Conservation (phyloP, 805 yeast species). For the Metschnikowia cubensis region DNA sequence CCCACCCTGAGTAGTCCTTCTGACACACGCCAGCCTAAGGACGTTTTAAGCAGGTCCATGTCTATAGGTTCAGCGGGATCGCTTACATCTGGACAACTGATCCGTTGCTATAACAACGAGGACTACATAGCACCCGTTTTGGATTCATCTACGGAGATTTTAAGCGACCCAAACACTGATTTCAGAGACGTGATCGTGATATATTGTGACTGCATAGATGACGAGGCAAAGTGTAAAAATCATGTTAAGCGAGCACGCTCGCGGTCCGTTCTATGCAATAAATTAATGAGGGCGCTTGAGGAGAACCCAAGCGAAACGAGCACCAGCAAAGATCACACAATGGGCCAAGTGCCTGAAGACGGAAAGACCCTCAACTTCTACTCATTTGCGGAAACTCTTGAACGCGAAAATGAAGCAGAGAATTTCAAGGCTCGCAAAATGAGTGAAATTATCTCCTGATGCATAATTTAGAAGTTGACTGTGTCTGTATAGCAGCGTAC, state of each 20-base stretch:
- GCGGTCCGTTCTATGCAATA: slow-evolving; percentile 6
- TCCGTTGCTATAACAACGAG: slow-evolving; percentile 24
- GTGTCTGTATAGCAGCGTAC: too few relatives aligned
- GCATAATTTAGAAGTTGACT: not conserved
- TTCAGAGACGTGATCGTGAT: slow-evolving; percentile 23
- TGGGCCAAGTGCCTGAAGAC: not conserved
- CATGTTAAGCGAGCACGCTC: slow-evolving; percentile 3
- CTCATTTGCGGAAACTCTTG: slow-evolving; percentile 30
- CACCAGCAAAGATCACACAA: slow-evolving; percentile 1
- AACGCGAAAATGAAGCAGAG: slow-evolving; percentile 18
- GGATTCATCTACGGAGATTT: slow-evolving; percentile 29
- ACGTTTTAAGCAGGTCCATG: slow-evolving; percentile 4
- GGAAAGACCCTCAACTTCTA: slow-evolving; percentile 26
- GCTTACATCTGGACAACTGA: not conserved
- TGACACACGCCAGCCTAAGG: not conserved
- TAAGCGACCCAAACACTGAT: slow-evolving; percentile 25
- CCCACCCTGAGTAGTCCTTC: not conserved
- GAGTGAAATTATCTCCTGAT: slow-evolving; percentile 5
- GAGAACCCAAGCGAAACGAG: not conserved
- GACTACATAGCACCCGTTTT: slow-evolving; percentile 30
- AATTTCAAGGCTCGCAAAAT: slow-evolving; percentile 5
- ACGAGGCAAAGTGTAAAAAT: not conserved
- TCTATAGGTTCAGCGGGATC: slow-evolving; percentile 6
- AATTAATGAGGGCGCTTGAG: slow-evolving; percentile 7
- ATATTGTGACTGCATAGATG: slow-evolving; percentile 9